These are phyloP conservation scores for Trametes punicea DNA, from an alignment of 768 basidiomycete species.

Conservation along the genomic window DNA sequence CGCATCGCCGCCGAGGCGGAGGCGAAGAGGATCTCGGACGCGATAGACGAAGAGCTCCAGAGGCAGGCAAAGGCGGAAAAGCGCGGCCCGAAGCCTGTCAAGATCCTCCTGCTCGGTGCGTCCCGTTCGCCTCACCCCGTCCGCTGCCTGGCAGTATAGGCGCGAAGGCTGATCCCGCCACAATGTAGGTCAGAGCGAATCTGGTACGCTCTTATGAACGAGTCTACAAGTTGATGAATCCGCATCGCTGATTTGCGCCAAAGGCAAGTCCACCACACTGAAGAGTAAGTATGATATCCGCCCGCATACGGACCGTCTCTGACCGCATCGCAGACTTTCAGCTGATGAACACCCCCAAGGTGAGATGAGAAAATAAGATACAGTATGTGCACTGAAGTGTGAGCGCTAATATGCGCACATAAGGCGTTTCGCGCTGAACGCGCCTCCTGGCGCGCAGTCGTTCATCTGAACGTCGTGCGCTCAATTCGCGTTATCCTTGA, in stretches of 20 bases:
- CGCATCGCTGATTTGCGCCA: background rate
- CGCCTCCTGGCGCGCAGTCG: constrained; percentile 74
- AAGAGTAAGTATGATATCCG: constrained; percentile 31
- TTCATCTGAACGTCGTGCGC: constrained; percentile 58
- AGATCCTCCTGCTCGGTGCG: constrained; percentile 37
- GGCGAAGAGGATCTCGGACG: constrained; percentile 53
- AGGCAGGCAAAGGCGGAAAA: constrained; percentile 28
- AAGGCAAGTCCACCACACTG: constrained; percentile 38
- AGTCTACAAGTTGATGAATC: background rate
- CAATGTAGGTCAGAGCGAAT: constrained; percentile 32
- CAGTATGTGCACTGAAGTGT: background rate
- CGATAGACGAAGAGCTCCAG: constrained; percentile 39
- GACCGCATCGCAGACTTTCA: constrained; percentile 55
- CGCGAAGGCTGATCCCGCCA: background rate
- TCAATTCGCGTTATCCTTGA: constrained; percentile 42
- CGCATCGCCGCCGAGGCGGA: constrained; percentile 51
- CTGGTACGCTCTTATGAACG: too few relatives aligned
- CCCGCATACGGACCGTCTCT: background rate
- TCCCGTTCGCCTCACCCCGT: background rate
- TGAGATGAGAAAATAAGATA: background rate
- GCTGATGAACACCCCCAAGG: constrained; percentile 55
- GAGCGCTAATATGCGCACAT: background rate
- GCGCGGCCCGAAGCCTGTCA: constrained; percentile 30
- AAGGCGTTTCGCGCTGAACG: constrained; percentile 65
- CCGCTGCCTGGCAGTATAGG: background rate